Conservation (phyloP, 805 yeast species). For the Candida chauliodis region DNA sequence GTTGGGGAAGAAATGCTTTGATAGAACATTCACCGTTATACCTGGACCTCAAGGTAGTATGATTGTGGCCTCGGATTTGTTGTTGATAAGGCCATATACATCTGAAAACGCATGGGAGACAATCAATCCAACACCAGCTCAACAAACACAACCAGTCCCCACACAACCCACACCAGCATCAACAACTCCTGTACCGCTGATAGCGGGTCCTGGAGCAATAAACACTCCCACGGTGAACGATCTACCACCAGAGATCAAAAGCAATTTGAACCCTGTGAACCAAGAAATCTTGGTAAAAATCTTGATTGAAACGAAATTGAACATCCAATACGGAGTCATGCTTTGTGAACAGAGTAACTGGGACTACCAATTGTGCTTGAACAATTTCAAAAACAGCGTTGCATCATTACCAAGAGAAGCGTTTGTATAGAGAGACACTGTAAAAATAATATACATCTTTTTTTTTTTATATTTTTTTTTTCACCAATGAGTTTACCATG, state of each 20-base stretch:
- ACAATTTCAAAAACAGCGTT: conserved; percentile 68
- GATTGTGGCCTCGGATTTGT: conserved; percentile 83
- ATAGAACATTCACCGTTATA: conserved; percentile 76
- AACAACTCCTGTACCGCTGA: conserved; percentile 14
- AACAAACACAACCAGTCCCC: conserved; percentile 3
- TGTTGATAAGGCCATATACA: conserved; percentile 61
- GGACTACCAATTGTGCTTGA: conserved; percentile 68
- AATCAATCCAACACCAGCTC: not conserved
- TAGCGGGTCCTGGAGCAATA: conserved; percentile 15
- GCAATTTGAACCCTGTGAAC: conserved; percentile 51
- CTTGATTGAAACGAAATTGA: conserved; percentile 69
- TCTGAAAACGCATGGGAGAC: conserved; percentile 54
- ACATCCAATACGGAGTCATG: conserved; percentile 75
- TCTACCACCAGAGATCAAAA: conserved; percentile 54
- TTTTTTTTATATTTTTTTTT: conserved; percentile 1
- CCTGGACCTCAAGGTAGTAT: conserved; percentile 65
- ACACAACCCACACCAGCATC: conserved; percentile 8
- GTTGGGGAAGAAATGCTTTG: conserved; percentile 71
- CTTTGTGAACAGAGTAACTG: conserved; percentile 85
- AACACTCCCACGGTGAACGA: conserved; percentile 29
- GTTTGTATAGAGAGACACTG: conserved; percentile 13
- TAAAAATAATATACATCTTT: not conserved
- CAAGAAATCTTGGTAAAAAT: conserved; percentile 63
- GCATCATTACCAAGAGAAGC: conserved; percentile 45
- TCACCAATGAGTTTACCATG: conserved; percentile 12